Evolutionary conservation across 1,284 basidiomycete species (phyloP).

Genomic region (Termitomyces sp.): DNA sequence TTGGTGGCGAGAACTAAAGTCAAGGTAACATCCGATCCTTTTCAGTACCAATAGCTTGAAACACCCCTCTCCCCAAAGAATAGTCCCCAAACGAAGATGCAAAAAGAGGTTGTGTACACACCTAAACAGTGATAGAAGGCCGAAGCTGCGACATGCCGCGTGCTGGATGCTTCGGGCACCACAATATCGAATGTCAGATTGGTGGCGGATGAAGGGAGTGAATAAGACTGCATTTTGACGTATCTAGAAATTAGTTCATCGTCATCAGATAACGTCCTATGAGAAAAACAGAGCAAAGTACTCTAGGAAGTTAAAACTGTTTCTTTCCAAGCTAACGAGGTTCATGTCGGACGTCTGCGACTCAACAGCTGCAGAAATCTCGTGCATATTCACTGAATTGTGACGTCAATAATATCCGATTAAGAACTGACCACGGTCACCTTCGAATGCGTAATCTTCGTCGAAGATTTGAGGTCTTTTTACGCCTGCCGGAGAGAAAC

Average conservation of each 20-base stretch:
- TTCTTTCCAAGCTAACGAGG: slow-evolving; percentile 58
- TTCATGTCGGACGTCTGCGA: slow-evolving; percentile 52
- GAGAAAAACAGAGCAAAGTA: slow-evolving; percentile 27
- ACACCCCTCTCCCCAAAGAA: not conserved
- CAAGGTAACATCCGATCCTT: not conserved
- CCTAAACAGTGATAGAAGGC: slow-evolving; percentile 80
- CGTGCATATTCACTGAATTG: slow-evolving; percentile 25
- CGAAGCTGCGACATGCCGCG: slow-evolving; percentile 68
- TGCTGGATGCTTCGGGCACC: slow-evolving; percentile 60
- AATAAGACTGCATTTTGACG: slow-evolving; percentile 66
- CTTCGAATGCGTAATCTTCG: slow-evolving; percentile 63
- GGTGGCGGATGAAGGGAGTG: slow-evolving; percentile 41
- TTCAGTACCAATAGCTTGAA: not conserved
- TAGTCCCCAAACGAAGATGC: slow-evolving; percentile 16
- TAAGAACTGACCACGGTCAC: slow-evolving; percentile 30
- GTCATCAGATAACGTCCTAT: not conserved
- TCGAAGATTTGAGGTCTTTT: slow-evolving; percentile 39
- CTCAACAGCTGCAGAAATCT: slow-evolving; percentile 30
- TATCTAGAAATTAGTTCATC: slow-evolving; percentile 43
- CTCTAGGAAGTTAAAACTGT: slow-evolving; percentile 77
- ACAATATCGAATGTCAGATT: slow-evolving; percentile 59
- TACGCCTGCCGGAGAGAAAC: slow-evolving; percentile 44
- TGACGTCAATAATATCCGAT: not conserved
- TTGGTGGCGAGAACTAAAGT: slow-evolving; percentile 61
- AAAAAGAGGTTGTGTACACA: slow-evolving; percentile 21